phyloP scores from a whole-genome alignment of 345 rosid species.

The Salix udensis region DNA sequence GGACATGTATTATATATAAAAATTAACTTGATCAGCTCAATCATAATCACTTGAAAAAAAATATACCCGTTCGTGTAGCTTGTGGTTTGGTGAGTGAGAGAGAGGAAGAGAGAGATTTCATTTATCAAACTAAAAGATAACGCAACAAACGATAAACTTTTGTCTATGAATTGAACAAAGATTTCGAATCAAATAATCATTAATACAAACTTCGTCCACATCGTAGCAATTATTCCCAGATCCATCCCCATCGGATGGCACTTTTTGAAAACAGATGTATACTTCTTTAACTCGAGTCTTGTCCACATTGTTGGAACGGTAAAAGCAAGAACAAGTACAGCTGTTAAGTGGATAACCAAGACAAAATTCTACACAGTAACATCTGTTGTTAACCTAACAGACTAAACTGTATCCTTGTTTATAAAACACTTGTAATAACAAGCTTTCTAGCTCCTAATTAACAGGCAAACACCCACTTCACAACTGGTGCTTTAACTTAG shows the following conservation, averaged over 20 bases:
- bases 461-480: constrained; percentile 15
- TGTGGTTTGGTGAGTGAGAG: neutral
- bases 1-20: too few species aligned
- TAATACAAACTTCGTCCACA: constrained; percentile 6
- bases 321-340: neutral
- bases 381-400: neutral
- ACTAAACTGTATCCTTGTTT: neutral
- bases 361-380: neutral
- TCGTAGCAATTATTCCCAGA: neutral
- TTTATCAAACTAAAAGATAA: too few species aligned
- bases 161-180: neutral
- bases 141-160: neutral
- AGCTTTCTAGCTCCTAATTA: neutral
- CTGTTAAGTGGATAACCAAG: neutral
- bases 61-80: neutral
- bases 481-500: neutral
- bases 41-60: too few species aligned
- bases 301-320: neutral
- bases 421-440: neutral
- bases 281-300: neutral
- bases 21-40: too few species aligned
- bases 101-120: neutral
- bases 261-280: neutral
- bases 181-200: neutral
- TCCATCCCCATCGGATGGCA: neutral